Evolutionary conservation across 2,329 filamentous ascomycete species (phyloP), one percentile per base, ranked within the genome.

Genomic region (Westerdykella aurantiaca): DNA sequence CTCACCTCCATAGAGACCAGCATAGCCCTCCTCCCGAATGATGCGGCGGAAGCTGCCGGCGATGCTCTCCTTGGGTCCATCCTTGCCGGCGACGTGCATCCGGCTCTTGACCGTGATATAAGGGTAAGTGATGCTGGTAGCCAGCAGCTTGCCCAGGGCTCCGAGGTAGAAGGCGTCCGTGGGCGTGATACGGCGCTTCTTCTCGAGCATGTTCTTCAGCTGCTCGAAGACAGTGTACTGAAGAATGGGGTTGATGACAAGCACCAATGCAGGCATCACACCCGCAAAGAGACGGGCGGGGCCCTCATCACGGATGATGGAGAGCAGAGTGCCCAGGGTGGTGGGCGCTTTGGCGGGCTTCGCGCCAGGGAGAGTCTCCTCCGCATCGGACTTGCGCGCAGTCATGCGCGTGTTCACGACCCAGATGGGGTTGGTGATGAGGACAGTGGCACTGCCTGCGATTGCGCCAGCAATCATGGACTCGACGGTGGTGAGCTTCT

Each of bases 171-270:
- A 98, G 39, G 88, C 89, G 55, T 95, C 81, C 43, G 81, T 84
- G 1, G 91, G 88, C 0, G 88, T 95, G 45, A 97, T 80, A 56
- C 85, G 82, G 40, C 76, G 74, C 65, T 78, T 77, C 67, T 80
- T 86, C 79, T 96, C 91, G 44, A 96, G 72, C 21, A 78, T 61
- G 67, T 97, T 95, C 80, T 96, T 97, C 73, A 97, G 75, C 75
- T 98, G 91, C 77, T 98, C 93, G 60, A 97, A 98, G 44, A 98
- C 85, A 13, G 93, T 98, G 72, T 98, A 98, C 73, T 98, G 93
- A 52, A 98, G 75, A 55, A 98, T 98, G 4, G 93, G 93, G 74
- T 98, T 98, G 73, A 96, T 89, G 61, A 98, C 93, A 51, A 98
- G 77, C 54, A 98, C 83, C 55, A 98, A 75, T 0, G 93, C 93